Evolutionary conservation across 2,329 filamentous ascomycete species (phyloP), one percentile per base, ranked within the genome.

Genomic region (Colletotrichum noveboracense): DNA sequence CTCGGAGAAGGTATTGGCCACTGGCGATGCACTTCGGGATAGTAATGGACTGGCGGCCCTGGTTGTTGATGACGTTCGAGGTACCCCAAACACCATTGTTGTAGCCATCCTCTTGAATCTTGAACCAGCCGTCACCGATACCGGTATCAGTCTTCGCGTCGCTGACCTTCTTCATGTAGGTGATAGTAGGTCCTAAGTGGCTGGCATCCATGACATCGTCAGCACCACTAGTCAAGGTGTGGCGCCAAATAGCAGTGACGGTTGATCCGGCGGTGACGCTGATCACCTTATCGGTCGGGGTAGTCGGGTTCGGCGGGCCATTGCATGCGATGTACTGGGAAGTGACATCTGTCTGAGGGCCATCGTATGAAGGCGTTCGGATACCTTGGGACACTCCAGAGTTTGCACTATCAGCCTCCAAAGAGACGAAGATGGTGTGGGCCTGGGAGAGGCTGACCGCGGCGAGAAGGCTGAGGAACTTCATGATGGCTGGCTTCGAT

Each of bases 131-230:
- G 52, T 78, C 78, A 14, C 86, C 86, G 14, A 86, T 79, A 6
- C 87, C 87, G 9, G 81, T 80, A 72, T 88, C 86, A 1, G 82
- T 84, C 5, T 83, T 78, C 1, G 89, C 89, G 78, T 87, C 84
- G 78, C 85, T 83, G n/a, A 91, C 88, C 80, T 90, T 90, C 80
- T 90, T 90, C 36, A 91, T 84, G 78, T 91, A 91, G 2, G 89
- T 88, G 79, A 90, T 83, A 4, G 88, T 87, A 30, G 89, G 89
- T 0, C 90, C 89, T 71, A 81, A 80, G 78, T 91, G 89, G 8
- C 86, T 86, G 0, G 87, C 79, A 74, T 90, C 89, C 80, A 91
- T 89, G 2, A 90, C 88, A 76, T 91, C 89, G 21, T 83, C 82
- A 1, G 83, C 76, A 26, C 89, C 87, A 18, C 73, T 74, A 12